Evolutionary conservation across 2,329 filamentous ascomycete species (phyloP), one percentile per base, ranked within the genome.

Genomic region (Fusarium penzigii): DNA sequence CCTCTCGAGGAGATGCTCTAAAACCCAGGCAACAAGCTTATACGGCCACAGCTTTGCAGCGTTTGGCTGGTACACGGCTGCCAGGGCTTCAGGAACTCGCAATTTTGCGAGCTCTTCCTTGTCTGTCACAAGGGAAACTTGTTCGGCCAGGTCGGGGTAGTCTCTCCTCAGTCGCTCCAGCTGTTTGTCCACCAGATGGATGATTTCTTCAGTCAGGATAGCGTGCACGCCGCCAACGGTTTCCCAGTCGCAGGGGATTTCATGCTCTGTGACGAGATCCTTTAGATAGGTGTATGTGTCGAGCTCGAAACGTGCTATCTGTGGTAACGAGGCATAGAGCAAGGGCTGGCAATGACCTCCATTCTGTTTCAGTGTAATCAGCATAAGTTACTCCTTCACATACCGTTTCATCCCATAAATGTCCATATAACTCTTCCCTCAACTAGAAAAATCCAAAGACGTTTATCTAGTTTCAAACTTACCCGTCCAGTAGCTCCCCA

Each of bases 401-500:
- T 4, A 5, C 20, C 20, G 7, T 25, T 25, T 25, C 20, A 25
- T 25, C 20, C 20, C 20, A 25, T 25, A 7, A 25, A 25, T 25
- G 20, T 25, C 4, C 20, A 7, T 25, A 25, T 5, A 25, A 25
- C 7, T 7, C 7, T 25, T 25, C 7, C 20, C 5, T 14, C 32
- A 9, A 36, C 10, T 36, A 12, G 32, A 9, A 12, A 36, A 5
- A 36, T 36, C 32, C 5, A 14, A 12, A 36, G 32, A 11, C 32
- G 10, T 36, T 36, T 14, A 36, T 36, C 9, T 36, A 46, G 52
- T 44, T 43, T 11, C 38, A 12, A 17, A 77, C 84, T 77, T 65
- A 89, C 87, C 65, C 89, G 75, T n/a, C 89, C 89, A 1, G 89
- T 93, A n/a, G 89, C 89, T 16, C 89, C 89, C 82, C 83, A 92